Conservation (phyloP, 805 yeast species). For the Cyberlindnera maritima region DNA sequence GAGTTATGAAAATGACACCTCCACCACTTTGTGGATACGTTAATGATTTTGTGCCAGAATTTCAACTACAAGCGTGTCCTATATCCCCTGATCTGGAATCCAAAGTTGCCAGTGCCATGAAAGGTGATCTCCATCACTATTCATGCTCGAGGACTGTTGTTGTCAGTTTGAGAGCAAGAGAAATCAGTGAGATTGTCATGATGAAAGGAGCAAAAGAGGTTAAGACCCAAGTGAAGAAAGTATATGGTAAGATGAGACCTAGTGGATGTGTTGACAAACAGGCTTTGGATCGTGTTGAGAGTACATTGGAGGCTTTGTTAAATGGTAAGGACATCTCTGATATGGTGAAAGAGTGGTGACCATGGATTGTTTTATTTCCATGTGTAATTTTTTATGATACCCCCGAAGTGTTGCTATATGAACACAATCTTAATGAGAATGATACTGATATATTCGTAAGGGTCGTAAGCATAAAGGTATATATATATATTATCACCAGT, state of each 20-base stretch:
- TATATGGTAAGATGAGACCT: conserved; percentile 14
- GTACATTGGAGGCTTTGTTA: conserved; percentile 10
- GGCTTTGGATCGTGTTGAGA: conserved; percentile 11
- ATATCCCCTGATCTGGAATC: conserved; percentile 46
- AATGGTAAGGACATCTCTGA: conserved; percentile 5
- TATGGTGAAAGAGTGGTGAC: conserved; percentile 11
- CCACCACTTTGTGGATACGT: conserved; percentile 30
- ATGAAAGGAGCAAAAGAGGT: conserved; percentile 8
- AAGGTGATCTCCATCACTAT: conserved; percentile 39
- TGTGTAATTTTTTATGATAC: neutral
- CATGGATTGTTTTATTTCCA: neutral
- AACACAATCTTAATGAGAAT: neutral
- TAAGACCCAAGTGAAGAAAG: conserved; percentile 11
- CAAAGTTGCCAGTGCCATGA: conserved; percentile 49
- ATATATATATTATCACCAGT: neutral
- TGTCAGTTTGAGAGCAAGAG: conserved; percentile 36
- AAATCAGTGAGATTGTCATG: conserved; percentile 32
- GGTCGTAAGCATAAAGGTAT: neutral
- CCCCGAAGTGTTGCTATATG: neutral
- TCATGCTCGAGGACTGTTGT: conserved; percentile 29
- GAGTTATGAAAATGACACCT: conserved; percentile 15
- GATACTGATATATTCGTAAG: neutral
- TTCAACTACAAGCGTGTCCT: conserved; percentile 52
- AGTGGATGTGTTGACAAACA: conserved; percentile 8
- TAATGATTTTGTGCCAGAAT: conserved; percentile 28